Evolutionary conservation across 331 rosid species (phyloP).

Genomic region (Quercus phellos): DNA sequence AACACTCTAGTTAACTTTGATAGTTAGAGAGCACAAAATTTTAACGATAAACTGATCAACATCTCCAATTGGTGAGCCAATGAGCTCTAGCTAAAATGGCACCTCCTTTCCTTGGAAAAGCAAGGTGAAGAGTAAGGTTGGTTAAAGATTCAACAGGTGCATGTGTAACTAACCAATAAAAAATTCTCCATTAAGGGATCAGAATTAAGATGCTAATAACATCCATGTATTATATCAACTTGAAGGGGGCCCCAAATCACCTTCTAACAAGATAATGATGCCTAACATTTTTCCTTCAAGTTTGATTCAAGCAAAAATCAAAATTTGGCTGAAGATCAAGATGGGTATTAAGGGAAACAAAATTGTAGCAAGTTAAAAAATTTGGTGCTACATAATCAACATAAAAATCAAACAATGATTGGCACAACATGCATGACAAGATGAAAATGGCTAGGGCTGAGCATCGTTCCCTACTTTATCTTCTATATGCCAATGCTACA

Average conservation of each 20-base stretch:
- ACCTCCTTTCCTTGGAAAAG: too few relatives aligned
- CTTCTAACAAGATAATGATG: neutral
- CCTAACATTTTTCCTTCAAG: neutral
- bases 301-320: neutral
- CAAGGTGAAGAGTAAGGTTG: too few relatives aligned
- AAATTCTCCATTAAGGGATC: neutral
- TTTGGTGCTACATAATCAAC: neutral
- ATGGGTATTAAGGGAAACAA: neutral
- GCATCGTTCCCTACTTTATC: neutral
- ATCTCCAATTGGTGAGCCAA: neutral
- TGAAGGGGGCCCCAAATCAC: neutral
- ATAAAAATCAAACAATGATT: neutral
- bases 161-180: too few relatives aligned
- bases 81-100: too few relatives aligned
- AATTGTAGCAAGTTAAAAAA: neutral
- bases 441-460: neutral
- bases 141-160: too few relatives aligned
- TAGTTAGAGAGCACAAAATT: neutral
- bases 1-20: neutral
- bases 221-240: neutral
- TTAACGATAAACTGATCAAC: neutral
- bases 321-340: neutral
- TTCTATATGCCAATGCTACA: neutral
- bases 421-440: neutral
- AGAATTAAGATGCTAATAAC: neutral